Evolutionary conservation across 2,329 filamentous ascomycete species (phyloP), one percentile per base, ranked within the genome.

Genomic region (Macrophomina pseudophaseolina): DNA sequence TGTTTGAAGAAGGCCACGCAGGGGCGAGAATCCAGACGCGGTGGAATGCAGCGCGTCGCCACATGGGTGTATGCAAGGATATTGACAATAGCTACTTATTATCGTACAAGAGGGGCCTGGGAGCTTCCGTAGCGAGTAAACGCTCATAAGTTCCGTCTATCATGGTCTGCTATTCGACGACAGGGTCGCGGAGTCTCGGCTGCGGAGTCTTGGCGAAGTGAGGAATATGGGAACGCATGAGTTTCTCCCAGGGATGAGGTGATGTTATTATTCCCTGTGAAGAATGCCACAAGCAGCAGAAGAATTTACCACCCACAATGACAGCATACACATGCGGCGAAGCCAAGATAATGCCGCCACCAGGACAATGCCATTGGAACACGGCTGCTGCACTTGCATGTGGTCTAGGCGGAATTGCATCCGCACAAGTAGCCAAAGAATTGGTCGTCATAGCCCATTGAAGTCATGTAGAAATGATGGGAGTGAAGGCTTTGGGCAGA

Each of bases 31-130:
- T 38, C 23, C 9, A 38, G 56, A 38, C 16, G 30, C 44, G n/a
- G 44, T 49, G 58, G 58, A 62, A 62, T 62, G 58, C 18, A 62
- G 18, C 58, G 32, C 51, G 44, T 58, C 40, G 51, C 49, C 62
- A 65, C 62, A 65, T 65, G 62, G 51, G 18, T n/a, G 2, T 2
- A 65, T 46, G 51, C 40, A 56, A 56, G 62, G 62, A n/a, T 9
- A 46, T 48, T 8, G 5, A 38, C 18, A 65, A 35, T 18, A 58
- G 16, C n/a, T 28, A n/a, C 11, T 12, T 32, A 23, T 8, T 8
- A 18, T 44, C 2, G 12, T 18, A 28, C 40, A 46, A 8, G 28
- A 46, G 30, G 7, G 18, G 6, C 6, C 18, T 11, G 38, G 23
- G 4, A 33, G 2, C 14, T 46, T 7, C 38, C 12, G 23, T 16